Evolutionary conservation across 345 rosid genomes (phyloP).

Genomic region (Eucalyptus lansdowneana): DNA sequence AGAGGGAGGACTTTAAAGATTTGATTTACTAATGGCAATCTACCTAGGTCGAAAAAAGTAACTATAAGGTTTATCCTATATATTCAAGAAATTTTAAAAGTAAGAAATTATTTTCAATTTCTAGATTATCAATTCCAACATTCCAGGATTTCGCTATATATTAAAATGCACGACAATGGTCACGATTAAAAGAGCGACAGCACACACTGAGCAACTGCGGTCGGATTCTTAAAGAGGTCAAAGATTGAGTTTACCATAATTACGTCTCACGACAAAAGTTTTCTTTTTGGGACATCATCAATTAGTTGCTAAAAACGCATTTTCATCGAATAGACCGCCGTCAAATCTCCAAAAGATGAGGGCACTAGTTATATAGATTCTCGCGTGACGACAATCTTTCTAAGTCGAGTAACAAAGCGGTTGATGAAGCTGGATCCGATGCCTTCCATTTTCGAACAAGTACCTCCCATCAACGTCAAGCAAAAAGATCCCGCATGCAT

Average conservation of each 20-base stretch:
- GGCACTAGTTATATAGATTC: neutral
- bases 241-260: neutral
- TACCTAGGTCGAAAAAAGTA: no score
- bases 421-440: neutral
- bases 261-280: neutral
- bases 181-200: accelerated
- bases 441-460: neutral
- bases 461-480: neutral
- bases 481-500: neutral
- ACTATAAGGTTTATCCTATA: no score
- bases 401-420: neutral
- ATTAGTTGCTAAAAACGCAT: neutral
- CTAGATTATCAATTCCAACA: neutral
- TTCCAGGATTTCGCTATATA: accelerated
- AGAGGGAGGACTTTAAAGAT: no score
- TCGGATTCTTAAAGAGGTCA: neutral
- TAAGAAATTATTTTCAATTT: neutral
- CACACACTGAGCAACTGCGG: accelerated
- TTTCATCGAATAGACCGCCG: neutral
- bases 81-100: no score
- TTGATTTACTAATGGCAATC: no score
- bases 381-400: neutral
- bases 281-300: neutral
- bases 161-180: neutral
- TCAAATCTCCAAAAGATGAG: neutral